Conservation (phyloP, 192 early-diverging fungal genomes). For the Spizellomyces punctatus region DNA sequence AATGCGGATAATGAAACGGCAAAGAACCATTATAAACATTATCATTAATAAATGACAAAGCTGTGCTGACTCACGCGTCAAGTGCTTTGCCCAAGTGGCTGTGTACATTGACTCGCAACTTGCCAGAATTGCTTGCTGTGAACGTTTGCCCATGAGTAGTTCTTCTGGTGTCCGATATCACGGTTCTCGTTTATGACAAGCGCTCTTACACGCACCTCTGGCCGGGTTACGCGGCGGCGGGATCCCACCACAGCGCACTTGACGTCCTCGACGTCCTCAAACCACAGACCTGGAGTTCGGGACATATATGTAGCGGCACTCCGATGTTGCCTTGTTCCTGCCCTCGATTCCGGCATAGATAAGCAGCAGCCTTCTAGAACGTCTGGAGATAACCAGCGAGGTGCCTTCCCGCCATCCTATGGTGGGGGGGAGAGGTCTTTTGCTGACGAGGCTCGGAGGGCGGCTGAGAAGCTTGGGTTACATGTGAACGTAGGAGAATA, state of each 20-base stretch:
- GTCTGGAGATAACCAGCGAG: background rate
- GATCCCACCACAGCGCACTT: background rate
- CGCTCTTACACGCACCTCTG: background rate
- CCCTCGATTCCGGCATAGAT: conserved; percentile 15
- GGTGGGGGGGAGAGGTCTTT: background rate
- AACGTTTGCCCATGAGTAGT: no score
- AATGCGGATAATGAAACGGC: no score
- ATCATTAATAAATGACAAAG: no score
- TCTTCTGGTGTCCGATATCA: no score
- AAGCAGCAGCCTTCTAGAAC: background rate
- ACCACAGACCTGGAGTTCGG: background rate
- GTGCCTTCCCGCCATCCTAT: background rate
- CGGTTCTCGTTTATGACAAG: no score
- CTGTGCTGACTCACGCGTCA: no score
- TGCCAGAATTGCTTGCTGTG: no score
- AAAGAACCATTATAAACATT: no score
- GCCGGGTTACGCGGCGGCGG: background rate
- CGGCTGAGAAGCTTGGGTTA: conserved; percentile 4
- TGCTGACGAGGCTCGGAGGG: conserved; percentile 15
- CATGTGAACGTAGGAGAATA: background rate
- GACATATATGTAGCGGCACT: conserved; percentile 22
- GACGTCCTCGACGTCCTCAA: background rate
- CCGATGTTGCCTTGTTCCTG: conserved; percentile 26
- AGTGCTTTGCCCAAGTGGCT: no score
- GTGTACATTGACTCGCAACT: no score